Base-by-base conservation (phyloP, 495 filamentous ascomycete genomes). In the Penicillium macrosclerotiorum region DNA sequence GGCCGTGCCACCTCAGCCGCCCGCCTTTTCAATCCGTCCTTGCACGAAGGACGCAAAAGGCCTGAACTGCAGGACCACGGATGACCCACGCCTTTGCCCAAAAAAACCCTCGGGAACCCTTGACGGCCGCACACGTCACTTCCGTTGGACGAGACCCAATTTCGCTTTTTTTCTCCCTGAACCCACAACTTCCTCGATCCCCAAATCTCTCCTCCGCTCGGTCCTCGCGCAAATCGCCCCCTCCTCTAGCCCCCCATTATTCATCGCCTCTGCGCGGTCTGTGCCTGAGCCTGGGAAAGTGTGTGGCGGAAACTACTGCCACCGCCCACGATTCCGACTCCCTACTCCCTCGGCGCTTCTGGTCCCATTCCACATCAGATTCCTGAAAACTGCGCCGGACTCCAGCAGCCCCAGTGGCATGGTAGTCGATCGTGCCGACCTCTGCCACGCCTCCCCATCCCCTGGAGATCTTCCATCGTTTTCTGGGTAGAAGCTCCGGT, bases 111-210 rank as follows among this genome's bases (percentile, higher is more conserved):
- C 34, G 20, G 14, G 16, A 22, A 22, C 24, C 17, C 35, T 46
- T 51, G 40, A 51, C 46, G 47, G 37, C 50, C 23, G 36, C 43
- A 57, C 54, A 60, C 57, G 57, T 60, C 57, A 60, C 57, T 54
- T 30, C 37, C 37, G 4, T 24, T 11, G 37, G 37, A 8, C 13
- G 37, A 37, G 23, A 37, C 4, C 11, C n/a, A n/a, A n/a, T n/a
- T n/a, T n/a, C n/a, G 18, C 31, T 51, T 33, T 50, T 58, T 12
- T 1, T 25, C 25, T 18, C 25, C 18, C n/a, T 32, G 31, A 13
- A 17, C 31, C 14, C 31, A 34, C 31, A 34, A 13, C n/a, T 9
- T 22, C 11, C 35, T 23, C 35, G 7, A 7, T 29, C n/a, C n/a
- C 26, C n/a, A 1, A 19, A 24, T 12, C 18, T 23, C 14, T 23